A percentile compares a stretch with the other conserved stretches of the same genome.
Conservation (phyloP, 805 yeast species). For the Saccharomycopsis sp. region DNA sequence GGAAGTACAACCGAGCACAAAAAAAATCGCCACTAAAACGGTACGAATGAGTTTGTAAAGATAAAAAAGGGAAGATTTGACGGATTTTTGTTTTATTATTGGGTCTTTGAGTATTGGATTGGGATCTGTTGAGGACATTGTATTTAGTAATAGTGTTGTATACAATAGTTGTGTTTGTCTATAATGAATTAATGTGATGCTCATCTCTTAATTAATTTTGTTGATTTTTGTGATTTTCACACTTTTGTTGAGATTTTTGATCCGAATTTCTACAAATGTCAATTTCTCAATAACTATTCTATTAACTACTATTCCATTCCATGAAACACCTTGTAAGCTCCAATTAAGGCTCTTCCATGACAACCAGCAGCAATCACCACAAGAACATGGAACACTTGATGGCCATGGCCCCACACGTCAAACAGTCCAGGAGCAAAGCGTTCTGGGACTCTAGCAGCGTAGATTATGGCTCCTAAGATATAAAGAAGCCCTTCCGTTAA, state of each 20-base stretch:
- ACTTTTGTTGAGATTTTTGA: background rate
- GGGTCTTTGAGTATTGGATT: no score
- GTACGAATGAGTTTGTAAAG: no score
- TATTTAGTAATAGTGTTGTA: no score
- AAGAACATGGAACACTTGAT: slow-evolving; percentile 71
- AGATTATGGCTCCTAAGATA: slow-evolving; percentile 68
- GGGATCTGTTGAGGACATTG: no score
- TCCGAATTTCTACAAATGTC: no score
- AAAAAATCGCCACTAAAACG: slow-evolving; percentile 21
- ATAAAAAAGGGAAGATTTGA: background rate
- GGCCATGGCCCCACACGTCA: slow-evolving; percentile 72
- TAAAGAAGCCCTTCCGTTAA: slow-evolving; percentile 63
- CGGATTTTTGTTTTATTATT: no score
- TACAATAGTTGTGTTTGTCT: no score
- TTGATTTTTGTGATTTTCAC: background rate
- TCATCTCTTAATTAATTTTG: no score
- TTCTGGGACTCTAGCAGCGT: slow-evolving; percentile 76
- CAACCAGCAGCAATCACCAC: slow-evolving; percentile 70
- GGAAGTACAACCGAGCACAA: slow-evolving; percentile 31
- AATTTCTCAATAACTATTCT: no score
- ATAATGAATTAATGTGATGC: no score
- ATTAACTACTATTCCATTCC: no score
- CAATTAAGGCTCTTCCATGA: slow-evolving; percentile 56
- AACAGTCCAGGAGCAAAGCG: slow-evolving; percentile 48
- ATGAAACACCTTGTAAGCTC: slow-evolving; percentile 47